Evolutionary conservation across 2,329 filamentous ascomycete species (phyloP), one percentile per base, ranked within the genome.

Genomic region (Colletotrichum eleusines): DNA sequence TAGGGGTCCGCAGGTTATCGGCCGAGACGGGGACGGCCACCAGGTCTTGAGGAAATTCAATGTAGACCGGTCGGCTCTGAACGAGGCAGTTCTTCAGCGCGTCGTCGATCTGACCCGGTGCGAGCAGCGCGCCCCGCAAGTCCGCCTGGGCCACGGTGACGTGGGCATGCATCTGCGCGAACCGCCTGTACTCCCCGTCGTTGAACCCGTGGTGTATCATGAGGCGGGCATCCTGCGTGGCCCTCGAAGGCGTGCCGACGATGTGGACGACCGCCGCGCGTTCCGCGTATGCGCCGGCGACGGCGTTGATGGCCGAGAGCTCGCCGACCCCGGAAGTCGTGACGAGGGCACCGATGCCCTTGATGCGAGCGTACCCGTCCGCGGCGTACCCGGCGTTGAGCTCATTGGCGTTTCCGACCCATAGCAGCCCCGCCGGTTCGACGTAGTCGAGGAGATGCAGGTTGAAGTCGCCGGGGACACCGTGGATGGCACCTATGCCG

Each of bases 311-410:
- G 7, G 87, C 87, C 4, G 87, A 89, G 51, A 85, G 78, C 72
- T 86, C 84, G 11, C 88, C 89, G 1, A 90, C 88, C 5, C 88
- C 89, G 74, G 89, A 89, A 0, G 88, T 89, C 0, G 89, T 90
- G 40, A 90, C 80, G 9, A 89, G 75, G 44, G 81, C 83, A 7
- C 80, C 79, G 8, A 86, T 77, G 7, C 85, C 85, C 72, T 87
- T 88, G 69, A 88, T 82, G 16, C 88, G 80, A 3, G 85, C 83
- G 73, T 90, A 90, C 2, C 86, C 88, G 72, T 90, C 88, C 3
- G 86, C 85, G 0, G 87, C 86, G 71, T 89, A 89, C 3, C 81
- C 86, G 3, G 85, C 85, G 72, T 89, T 89, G 58, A 90, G 82
- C 76, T 90, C 88, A 73, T 89, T 90, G 64, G 84, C 81, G 71